These are phyloP conservation scores for Nidula microcarpa DNA, from an alignment of 768 basidiomycete species.

Conservation along the genomic window DNA sequence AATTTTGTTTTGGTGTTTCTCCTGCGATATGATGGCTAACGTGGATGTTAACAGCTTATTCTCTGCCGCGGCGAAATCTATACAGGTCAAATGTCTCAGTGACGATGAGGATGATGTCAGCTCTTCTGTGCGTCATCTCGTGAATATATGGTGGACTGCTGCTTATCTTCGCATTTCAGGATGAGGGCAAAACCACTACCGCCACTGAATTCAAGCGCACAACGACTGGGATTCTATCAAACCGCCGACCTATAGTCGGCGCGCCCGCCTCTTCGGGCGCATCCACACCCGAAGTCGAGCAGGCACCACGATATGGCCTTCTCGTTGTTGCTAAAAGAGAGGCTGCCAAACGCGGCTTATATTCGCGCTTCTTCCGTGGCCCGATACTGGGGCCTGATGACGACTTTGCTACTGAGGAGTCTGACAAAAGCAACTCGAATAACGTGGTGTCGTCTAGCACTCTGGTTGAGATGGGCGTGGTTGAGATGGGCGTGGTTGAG, in stretches of 20 bases:
- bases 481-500: not conserved
- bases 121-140: not conserved
- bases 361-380: conserved; percentile 80
- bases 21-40: not conserved
- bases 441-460: too few species aligned
- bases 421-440: conserved; percentile 5
- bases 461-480: not conserved
- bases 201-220: conserved; percentile 49
- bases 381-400: conserved; percentile 56
- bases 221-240: conserved; percentile 72
- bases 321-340: conserved; percentile 71
- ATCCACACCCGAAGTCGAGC: conserved; percentile 30
- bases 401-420: conserved; percentile 7
- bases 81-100: conserved; percentile 63
- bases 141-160: conserved; percentile 11
- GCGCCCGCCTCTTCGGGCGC: conserved; percentile 44
- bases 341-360: conserved; percentile 71
- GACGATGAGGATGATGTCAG: conserved; percentile 31
- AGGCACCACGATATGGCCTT: conserved; percentile 40
- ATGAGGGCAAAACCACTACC: conserved; percentile 1
- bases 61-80: conserved; percentile 76
- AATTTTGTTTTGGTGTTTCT: conserved; percentile 8
- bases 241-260: conserved; percentile 54
- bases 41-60: conserved; percentile 57
- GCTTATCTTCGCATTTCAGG: conserved; percentile 3